Conservation (phyloP, 2,329 filamentous ascomycete species). For the Pyricularia grisea region DNA sequence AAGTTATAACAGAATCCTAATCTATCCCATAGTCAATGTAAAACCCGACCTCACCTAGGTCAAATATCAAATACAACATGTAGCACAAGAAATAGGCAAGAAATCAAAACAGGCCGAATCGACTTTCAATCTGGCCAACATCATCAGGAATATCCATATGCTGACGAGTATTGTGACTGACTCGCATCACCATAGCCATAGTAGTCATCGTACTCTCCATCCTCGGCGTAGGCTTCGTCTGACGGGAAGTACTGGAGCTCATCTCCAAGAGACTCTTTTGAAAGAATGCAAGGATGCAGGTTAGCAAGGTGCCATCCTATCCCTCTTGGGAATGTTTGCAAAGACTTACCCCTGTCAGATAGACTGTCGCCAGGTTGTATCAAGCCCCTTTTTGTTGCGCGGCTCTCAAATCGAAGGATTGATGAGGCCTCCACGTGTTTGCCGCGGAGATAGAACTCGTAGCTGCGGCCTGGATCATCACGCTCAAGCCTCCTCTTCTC, state of each 20-base stretch:
- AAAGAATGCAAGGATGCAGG: no score
- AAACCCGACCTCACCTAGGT: no score
- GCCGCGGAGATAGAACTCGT: constrained; percentile 18
- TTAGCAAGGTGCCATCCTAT: neutral
- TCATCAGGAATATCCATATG: neutral
- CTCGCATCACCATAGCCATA: neutral
- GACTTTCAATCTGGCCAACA: neutral
- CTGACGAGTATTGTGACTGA: neutral
- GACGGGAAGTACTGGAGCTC: neutral
- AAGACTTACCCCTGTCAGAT: neutral
- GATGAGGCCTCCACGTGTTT: constrained; percentile 8
- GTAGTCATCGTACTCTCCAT: neutral
- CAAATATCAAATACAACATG: no score
- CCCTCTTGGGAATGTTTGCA: neutral
- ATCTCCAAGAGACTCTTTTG: neutral
- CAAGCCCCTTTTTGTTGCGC: constrained; percentile 8
- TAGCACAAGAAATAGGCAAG: neutral
- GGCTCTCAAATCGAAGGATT: constrained; percentile 8
- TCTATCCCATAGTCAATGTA: neutral
- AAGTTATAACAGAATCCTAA: neutral
- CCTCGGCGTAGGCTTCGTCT: neutral
- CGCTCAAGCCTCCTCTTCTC: constrained; percentile 14
- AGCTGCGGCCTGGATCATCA: constrained; percentile 14
- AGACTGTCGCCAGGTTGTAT: constrained; percentile 3
- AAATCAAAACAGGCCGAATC: neutral